phyloP scores from a whole-genome alignment of 768 basidiomycete genomes.

The Amanita pallidorosea region DNA sequence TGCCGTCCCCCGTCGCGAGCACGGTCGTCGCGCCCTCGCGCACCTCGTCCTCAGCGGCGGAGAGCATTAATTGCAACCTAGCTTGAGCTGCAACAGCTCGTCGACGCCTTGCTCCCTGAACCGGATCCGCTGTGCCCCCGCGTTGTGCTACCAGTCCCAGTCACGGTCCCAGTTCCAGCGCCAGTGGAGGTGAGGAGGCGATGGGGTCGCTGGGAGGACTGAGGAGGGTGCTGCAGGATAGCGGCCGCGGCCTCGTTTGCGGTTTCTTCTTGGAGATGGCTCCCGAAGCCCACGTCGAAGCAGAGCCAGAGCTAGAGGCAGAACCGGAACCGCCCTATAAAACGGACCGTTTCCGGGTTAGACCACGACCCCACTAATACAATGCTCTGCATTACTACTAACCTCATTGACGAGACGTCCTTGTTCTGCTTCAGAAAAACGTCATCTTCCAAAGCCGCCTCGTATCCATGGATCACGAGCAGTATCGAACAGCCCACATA shows the following conservation, averaged over 20 bases:
- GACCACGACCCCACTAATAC: no score
- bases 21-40: constrained; percentile 74
- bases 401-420: constrained; percentile 31
- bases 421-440: constrained; percentile 28
- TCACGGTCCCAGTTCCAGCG: constrained; percentile 5
- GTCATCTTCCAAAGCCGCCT: constrained; percentile 25
- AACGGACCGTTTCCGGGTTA: no score
- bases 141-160: constrained; percentile 6
- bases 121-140: constrained; percentile 29
- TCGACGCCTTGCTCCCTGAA: constrained; percentile 93
- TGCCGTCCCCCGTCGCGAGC: constrained; percentile 90
- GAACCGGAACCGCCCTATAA: background rate
- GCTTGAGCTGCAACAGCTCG: constrained; percentile 86
- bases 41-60: constrained; percentile 52
- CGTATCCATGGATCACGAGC: constrained; percentile 54
- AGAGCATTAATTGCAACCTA: no score
- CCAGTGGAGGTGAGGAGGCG: constrained; percentile 6
- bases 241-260: background rate
- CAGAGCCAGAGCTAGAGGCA: background rate
- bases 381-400: no score
- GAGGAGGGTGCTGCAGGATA: background rate
- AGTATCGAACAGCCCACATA: constrained; percentile 51
- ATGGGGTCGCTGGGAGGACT: background rate
- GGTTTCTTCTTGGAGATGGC: background rate
- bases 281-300: background rate